Evolutionary conservation across 805 yeast genomes (phyloP).

Genomic region (Kodamaea nitidulidarum): DNA sequence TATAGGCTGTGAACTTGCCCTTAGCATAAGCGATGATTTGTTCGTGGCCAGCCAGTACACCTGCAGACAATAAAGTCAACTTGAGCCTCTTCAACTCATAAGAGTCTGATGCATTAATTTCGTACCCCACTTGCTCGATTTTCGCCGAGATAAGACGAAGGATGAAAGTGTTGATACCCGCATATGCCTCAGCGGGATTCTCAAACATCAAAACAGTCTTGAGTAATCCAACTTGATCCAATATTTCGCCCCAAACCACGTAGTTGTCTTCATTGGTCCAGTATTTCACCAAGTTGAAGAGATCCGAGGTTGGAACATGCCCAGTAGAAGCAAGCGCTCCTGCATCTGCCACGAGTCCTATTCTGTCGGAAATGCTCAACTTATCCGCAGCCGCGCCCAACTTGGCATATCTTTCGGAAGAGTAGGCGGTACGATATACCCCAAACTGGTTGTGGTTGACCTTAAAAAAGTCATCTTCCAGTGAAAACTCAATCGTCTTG

Average conservation of each 20-base stretch:
- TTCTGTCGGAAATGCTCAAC: slow-evolving; percentile 71
- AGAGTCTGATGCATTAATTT: slow-evolving; percentile 50
- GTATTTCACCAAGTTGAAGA: slow-evolving; percentile 53
- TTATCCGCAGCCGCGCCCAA: slow-evolving; percentile 60
- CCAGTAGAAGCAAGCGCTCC: slow-evolving; percentile 70
- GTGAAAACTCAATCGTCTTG: slow-evolving; percentile 36
- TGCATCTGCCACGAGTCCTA: slow-evolving; percentile 79
- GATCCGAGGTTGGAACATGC: slow-evolving; percentile 55
- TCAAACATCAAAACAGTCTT: slow-evolving; percentile 58
- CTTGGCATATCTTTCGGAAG: slow-evolving; percentile 64
- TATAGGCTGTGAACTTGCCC: slow-evolving; percentile 49
- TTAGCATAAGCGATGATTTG: slow-evolving; percentile 46
- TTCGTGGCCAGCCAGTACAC: slow-evolving; percentile 50
- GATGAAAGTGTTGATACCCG: slow-evolving; percentile 49
- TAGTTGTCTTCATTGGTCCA: slow-evolving; percentile 61
- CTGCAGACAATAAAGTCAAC: slow-evolving; percentile 56
- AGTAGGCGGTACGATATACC: slow-evolving; percentile 68
- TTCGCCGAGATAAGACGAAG: slow-evolving; percentile 54
- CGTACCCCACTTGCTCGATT: slow-evolving; percentile 59
- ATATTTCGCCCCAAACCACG: slow-evolving; percentile 65
- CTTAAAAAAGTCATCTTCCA: slow-evolving; percentile 49
- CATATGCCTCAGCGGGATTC: slow-evolving; percentile 35
- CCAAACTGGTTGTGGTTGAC: slow-evolving; percentile 73
- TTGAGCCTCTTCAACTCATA: slow-evolving; percentile 65
- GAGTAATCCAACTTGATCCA: slow-evolving; percentile 44